phyloP scores from a whole-genome alignment of 257 asterid genomes.

The Apocynum venetum region DNA sequence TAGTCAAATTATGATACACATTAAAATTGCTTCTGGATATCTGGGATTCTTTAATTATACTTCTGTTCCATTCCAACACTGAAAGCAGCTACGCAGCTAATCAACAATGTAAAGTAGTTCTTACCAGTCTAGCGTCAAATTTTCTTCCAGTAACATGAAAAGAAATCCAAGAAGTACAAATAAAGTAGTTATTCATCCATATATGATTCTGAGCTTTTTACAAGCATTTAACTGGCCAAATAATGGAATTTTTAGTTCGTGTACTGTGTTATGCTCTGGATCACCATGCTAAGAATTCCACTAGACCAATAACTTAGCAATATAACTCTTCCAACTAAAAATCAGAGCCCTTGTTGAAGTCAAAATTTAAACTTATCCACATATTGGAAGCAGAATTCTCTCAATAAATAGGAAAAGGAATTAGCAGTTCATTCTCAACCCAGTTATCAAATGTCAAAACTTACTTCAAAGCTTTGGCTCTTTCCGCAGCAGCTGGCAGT shows the following conservation, averaged over 20 bases:
- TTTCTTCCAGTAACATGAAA: too few relatives aligned
- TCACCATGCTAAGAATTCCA: background rate
- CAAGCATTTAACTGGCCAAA: background rate
- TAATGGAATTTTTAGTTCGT: background rate
- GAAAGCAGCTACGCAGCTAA: background rate
- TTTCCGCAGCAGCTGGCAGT: background rate
- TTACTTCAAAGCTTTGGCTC: slow-evolving; percentile 11
- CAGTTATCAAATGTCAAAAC: background rate
- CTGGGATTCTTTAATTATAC: background rate
- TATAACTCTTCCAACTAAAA: too few relatives aligned
- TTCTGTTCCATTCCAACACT: background rate
- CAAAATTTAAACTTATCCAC: too few relatives aligned
- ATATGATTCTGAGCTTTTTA: background rate
- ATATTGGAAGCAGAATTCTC: too few relatives aligned
- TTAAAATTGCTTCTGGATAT: background rate
- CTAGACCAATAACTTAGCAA: background rate
- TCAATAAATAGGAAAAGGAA: background rate
- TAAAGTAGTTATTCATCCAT: background rate
- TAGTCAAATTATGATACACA: background rate
- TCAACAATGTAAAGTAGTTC: too few relatives aligned
- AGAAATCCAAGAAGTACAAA: too few relatives aligned
- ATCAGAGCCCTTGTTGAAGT: too few relatives aligned
- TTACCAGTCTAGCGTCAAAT: too few relatives aligned
- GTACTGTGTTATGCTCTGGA: background rate
- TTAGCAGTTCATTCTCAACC: background rate